Evolutionary conservation across 1,139 yeast genomes (phyloP).

Genomic region (Magnusiomyces paraingens): DNA sequence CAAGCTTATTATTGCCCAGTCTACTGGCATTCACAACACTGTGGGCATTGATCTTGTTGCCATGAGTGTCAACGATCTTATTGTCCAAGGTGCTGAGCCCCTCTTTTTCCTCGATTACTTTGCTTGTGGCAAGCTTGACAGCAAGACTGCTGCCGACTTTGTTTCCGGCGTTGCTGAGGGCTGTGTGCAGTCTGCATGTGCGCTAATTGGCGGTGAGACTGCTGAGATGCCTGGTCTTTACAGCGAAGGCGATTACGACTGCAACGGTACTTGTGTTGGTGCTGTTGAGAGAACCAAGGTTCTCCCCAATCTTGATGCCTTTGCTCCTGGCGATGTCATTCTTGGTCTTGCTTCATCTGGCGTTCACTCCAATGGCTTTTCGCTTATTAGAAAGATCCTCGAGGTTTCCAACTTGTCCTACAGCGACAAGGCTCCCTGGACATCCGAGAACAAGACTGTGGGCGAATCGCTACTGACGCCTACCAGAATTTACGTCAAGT

Average conservation of each 20-base stretch:
- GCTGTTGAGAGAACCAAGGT: slow-evolving; percentile 81
- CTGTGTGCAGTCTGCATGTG: slow-evolving; percentile 92
- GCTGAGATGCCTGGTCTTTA: slow-evolving; percentile 99
- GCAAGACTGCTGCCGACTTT: slow-evolving; percentile 76
- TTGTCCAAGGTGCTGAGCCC: slow-evolving; percentile 99
- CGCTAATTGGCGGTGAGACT: slow-evolving; percentile 98
- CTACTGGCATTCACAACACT: slow-evolving; percentile 80
- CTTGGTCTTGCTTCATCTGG: slow-evolving; percentile 90
- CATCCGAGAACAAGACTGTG: slow-evolving; percentile 49
- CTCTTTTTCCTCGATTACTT: slow-evolving; percentile 91
- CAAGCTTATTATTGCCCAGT: slow-evolving; percentile 90
- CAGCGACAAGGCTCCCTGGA: slow-evolving; percentile 81
- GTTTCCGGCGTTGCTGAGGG: slow-evolving; percentile 97
- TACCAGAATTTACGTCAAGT: slow-evolving; percentile 91
- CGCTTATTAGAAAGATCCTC: slow-evolving; percentile 90
- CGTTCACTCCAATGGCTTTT: slow-evolving; percentile 93
- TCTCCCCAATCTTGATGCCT: slow-evolving; percentile 59
- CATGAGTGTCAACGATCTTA: slow-evolving; percentile 96
- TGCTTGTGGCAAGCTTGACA: slow-evolving; percentile 89
- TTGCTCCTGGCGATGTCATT: slow-evolving; percentile 74
- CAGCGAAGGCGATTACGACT: slow-evolving; percentile 90
- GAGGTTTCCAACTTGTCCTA: slow-evolving; percentile 66
- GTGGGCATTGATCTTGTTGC: slow-evolving; percentile 98
- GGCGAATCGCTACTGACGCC: slow-evolving; percentile 87
- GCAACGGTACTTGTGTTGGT: slow-evolving; percentile 97